Evolutionary conservation across 2,329 filamentous ascomycete genomes (phyloP).

Genomic region (Alternaria arbusti): DNA sequence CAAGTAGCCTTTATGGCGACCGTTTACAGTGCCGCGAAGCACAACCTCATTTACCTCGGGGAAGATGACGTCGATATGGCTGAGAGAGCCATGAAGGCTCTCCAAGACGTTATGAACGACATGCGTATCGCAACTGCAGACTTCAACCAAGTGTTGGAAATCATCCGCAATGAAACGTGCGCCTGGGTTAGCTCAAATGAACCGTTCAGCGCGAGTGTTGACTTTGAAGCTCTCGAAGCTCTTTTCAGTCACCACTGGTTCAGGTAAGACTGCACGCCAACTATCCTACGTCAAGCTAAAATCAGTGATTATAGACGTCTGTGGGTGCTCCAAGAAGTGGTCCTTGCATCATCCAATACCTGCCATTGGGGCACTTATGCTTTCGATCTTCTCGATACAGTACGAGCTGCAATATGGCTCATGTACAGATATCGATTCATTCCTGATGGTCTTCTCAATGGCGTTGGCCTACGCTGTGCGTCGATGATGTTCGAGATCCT

Average conservation of each 20-base stretch:
- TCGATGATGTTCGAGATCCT: accelerated
- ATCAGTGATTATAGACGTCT: background rate
- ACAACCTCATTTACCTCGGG: background rate
- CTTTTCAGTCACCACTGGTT: background rate
- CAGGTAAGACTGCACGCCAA: background rate
- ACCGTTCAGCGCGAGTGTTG: accelerated
- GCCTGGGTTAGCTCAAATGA: no score
- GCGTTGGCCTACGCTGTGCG: background rate
- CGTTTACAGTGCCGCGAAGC: accelerated
- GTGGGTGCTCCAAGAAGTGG: background rate
- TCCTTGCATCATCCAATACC: background rate
- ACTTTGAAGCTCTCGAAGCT: background rate
- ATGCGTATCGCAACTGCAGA: accelerated
- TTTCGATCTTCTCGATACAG: background rate
- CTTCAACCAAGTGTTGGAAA: accelerated
- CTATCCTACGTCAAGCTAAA: accelerated
- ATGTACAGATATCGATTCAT: background rate
- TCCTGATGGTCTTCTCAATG: accelerated
- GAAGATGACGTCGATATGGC: background rate
- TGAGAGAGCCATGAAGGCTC: background rate
- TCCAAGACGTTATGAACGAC: background rate
- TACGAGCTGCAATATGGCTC: background rate
- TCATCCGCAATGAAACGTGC: accelerated
- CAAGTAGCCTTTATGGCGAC: background rate
- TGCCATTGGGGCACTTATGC: background rate